A percentile compares a stretch with the other conserved stretches of the same genome.
Conservation (phyloP, 2,329 filamentous ascomycete species). For the Hypoxylon sp. region DNA sequence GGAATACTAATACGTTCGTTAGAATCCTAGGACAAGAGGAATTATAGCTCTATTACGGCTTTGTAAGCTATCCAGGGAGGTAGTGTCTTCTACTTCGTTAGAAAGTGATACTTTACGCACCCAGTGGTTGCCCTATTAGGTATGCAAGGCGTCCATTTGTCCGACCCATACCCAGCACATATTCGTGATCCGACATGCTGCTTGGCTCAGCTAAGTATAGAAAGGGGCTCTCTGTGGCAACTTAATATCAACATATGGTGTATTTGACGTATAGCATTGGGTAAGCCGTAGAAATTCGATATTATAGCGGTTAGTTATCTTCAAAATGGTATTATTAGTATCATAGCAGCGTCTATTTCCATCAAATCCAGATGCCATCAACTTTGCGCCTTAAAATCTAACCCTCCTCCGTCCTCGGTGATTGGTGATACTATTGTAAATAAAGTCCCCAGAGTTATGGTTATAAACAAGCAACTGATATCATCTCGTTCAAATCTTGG, state of each 20-base stretch:
- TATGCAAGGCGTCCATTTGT: constrained; percentile 28
- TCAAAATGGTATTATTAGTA: constrained; percentile 11
- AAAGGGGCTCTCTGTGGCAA: background rate
- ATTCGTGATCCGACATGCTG: background rate
- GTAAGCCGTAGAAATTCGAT: too few relatives aligned
- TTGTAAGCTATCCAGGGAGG: constrained; percentile 8
- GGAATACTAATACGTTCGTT: constrained; percentile 21
- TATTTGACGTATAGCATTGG: background rate
- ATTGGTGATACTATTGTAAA: background rate
- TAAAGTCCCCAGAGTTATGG: background rate
- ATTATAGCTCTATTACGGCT: background rate
- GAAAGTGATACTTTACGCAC: background rate
- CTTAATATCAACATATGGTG: background rate
- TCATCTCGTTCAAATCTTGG: constrained; percentile 30
- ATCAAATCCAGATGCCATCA: background rate
- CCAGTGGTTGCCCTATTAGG: background rate
- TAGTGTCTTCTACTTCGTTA: background rate
- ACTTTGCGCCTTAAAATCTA: constrained; percentile 2
- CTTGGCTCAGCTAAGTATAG: constrained; percentile 7
- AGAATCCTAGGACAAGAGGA: constrained; percentile 8
- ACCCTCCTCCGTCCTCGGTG: background rate
- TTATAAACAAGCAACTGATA: background rate
- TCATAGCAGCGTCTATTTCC: background rate
- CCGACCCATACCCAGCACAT: constrained; percentile 10
- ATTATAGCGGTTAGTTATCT: background rate